Evolutionary conservation across 495 filamentous ascomycete genomes (phyloP).

Genomic region (Xylaria venustula): DNA sequence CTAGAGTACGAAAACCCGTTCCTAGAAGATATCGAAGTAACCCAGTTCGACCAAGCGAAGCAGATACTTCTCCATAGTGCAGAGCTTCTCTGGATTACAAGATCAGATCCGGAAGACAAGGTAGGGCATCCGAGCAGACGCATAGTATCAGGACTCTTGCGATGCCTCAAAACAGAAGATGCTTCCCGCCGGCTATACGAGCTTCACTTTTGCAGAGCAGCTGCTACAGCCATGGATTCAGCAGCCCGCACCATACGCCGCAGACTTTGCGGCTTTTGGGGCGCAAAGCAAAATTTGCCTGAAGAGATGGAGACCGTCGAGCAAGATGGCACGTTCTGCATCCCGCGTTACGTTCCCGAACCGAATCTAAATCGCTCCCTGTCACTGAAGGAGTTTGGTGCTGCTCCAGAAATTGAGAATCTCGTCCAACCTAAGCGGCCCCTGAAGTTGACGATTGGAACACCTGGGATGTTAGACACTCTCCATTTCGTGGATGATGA

Average conservation of each 20-base stretch:
- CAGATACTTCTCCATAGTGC: conserved; percentile 9
- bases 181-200: not conserved
- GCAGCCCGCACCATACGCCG: not conserved
- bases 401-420: not conserved
- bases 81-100: conserved; percentile 18
- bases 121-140: not conserved
- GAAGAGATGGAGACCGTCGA: conserved; percentile 9
- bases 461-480: conserved; percentile 30
- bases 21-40: conserved; percentile 1
- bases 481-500: conserved; percentile 32
- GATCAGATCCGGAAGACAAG: not conserved
- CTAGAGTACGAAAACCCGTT: conserved; percentile 4
- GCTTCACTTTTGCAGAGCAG: conserved; percentile 2
- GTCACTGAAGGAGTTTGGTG: not conserved
- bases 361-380: not conserved
- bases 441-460: conserved; percentile 31
- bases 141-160: not conserved
- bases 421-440: conserved; percentile 27
- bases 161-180: not conserved
- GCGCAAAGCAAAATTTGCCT: not conserved
- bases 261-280: not conserved
- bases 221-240: not conserved
- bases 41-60: conserved; percentile 8
- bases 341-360: not conserved
- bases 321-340: not conserved